These are phyloP conservation scores for Globisporangium middletonii DNA, from an alignment of 352 stramenopile species.

Conservation along the genomic window DNA sequence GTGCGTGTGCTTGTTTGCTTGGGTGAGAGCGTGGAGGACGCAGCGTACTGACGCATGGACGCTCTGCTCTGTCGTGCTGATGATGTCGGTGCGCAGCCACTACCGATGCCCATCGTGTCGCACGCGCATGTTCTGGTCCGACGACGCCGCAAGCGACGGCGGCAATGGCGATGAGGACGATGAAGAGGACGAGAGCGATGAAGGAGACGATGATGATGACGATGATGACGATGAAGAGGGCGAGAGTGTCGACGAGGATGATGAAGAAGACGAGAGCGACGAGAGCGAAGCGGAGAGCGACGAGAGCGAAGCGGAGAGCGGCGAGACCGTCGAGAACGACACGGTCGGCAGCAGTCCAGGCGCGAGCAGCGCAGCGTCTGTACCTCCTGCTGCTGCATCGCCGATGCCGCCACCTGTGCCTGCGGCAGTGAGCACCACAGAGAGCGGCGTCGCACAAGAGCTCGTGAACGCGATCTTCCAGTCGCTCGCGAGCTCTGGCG, in stretches of 20 bases:
- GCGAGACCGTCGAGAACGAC: not conserved
- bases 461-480: constrained; percentile 11
- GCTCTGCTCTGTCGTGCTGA: not conserved
- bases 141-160: constrained; percentile 19
- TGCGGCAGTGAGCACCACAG: not conserved
- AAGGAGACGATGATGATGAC: constrained; percentile 10
- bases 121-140: constrained; percentile 37
- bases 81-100: constrained; percentile 5
- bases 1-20: constrained; percentile 18
- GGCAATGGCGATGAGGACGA: constrained; percentile 12
- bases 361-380: not conserved
- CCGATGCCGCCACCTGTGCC: not conserved
- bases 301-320: not conserved
- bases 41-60: not conserved
- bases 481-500: constrained; percentile 8
- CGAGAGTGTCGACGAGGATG: constrained; percentile 1
- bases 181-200: constrained; percentile 10
- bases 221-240: constrained; percentile 15
- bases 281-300: constrained; percentile 12
- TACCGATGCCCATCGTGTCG: constrained; percentile 67
- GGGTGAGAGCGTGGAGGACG: not conserved
- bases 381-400: not conserved
- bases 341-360: too few relatives aligned
- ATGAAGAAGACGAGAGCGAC: constrained; percentile 1
- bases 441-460: constrained; percentile 7